A percentile compares a stretch with the other conserved stretches of the same genome.
phyloP scores from a whole-genome alignment of 2,329 filamentous ascomycete genomes.

The Fusarium brevicatenulatum region DNA sequence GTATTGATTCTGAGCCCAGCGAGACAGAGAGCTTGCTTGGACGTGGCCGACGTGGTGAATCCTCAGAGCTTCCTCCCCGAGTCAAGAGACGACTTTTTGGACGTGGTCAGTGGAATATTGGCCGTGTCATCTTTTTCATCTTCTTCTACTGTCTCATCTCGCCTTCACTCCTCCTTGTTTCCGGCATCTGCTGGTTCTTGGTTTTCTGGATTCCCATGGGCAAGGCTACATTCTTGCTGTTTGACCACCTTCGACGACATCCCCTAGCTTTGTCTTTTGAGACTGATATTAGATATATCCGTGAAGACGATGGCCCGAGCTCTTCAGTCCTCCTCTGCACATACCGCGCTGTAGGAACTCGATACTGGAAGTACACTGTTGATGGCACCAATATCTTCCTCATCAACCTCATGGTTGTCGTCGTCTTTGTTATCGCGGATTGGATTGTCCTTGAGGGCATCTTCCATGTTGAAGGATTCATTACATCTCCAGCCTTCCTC shows the following conservation, averaged over 20 bases:
- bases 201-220: conserved; percentile 99
- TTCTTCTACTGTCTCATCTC: conserved; percentile 96
- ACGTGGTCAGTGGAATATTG: conserved; percentile 93
- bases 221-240: conserved; percentile 88
- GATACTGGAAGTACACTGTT: conserved; percentile 99
- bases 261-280: conserved; percentile 94
- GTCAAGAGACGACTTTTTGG: conserved; percentile 91
- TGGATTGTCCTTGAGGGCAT: conserved; percentile 80
- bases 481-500: conserved; percentile 86
- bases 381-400: conserved; percentile 99
- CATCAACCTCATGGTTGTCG: conserved; percentile 93
- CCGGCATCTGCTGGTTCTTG: conserved; percentile 90
- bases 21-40: conserved; percentile 93
- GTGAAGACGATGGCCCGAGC: conserved; percentile 75
- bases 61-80: conserved; percentile 48
- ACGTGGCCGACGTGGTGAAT: conserved; percentile 63
- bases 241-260: conserved; percentile 91
- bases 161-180: conserved; percentile 86
- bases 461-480: conserved; percentile 74
- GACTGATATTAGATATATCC: conserved; percentile 80
- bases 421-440: conserved; percentile 95
- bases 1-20: conserved; percentile 83
- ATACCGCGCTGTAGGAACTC: conserved; percentile 90
- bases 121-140: conserved; percentile 92
- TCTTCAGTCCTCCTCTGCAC: conserved; percentile 94